These are phyloP conservation scores for Leccinum solheimii DNA, from an alignment of 1,284 basidiomycete species.

Conservation along the genomic window DNA sequence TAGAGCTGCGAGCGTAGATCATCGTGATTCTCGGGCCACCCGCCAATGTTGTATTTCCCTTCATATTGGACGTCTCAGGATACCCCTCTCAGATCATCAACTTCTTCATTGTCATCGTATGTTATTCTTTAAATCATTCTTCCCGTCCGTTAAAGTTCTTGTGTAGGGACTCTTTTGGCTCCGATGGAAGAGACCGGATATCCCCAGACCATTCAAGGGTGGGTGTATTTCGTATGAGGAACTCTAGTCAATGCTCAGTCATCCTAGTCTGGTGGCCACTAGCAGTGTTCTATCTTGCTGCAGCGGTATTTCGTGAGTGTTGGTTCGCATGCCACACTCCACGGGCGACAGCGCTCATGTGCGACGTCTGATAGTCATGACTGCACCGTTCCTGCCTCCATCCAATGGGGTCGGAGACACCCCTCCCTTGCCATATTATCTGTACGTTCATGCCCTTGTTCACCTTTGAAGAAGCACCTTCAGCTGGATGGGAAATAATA, in stretches of 20 bases:
- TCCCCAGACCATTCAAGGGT: conserved; percentile 58
- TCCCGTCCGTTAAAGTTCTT: background rate
- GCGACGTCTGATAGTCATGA: conserved; percentile 40
- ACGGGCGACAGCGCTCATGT: background rate
- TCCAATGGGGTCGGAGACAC: conserved; percentile 56
- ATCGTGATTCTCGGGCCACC: conserved; percentile 52
- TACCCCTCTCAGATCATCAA: conserved; percentile 61
- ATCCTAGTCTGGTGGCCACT: conserved; percentile 55
- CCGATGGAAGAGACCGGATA: conserved; percentile 49
- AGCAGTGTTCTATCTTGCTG: conserved; percentile 55
- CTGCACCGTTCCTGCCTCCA: conserved; percentile 58
- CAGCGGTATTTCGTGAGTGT: conserved; percentile 49
- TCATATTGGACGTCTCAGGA: conserved; percentile 58
- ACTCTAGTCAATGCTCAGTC: background rate
- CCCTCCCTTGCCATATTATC: conserved; percentile 59
- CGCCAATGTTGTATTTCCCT: conserved; percentile 46
- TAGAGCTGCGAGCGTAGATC: conserved; percentile 32
- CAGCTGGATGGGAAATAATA: conserved; percentile 18
- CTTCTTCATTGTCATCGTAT: conserved; percentile 53
- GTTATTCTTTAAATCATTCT: background rate
- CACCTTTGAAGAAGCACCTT: background rate
- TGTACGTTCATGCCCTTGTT: conserved; percentile 37
- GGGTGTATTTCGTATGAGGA: background rate
- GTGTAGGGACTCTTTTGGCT: conserved; percentile 57
- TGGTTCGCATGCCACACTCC: background rate